Evolutionary conservation across 2,329 filamentous ascomycete species (phyloP).

Genomic region (Thermoascus crustaceus): DNA sequence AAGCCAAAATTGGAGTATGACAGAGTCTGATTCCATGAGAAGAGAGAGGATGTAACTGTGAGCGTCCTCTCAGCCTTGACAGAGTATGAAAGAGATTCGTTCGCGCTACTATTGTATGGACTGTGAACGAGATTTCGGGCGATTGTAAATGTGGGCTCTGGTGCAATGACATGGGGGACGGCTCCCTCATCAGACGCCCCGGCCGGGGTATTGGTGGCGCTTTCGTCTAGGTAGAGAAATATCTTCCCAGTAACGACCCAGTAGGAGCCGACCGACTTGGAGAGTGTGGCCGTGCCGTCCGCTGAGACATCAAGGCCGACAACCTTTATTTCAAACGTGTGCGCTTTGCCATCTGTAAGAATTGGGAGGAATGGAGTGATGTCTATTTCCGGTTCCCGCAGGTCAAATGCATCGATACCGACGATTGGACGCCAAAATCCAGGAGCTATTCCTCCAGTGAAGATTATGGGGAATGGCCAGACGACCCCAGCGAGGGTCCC

Average conservation of each 20-base stretch:
- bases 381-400: slow-evolving; percentile 73
- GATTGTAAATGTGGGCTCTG: slow-evolving; percentile 43
- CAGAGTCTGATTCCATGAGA: slow-evolving; percentile 53
- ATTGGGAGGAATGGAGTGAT: slow-evolving; percentile 67
- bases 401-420: slow-evolving; percentile 69
- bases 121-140: slow-evolving; percentile 22
- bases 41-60: slow-evolving; percentile 41
- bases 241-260: slow-evolving; percentile 75
- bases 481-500: slow-evolving; percentile 62
- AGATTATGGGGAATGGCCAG: slow-evolving; percentile 77
- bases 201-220: slow-evolving; percentile 8
- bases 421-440: slow-evolving; percentile 71
- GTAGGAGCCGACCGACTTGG: slow-evolving; percentile 51
- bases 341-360: slow-evolving; percentile 56
- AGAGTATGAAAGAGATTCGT: slow-evolving; percentile 53
- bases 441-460: slow-evolving; percentile 71
- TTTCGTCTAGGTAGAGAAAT: slow-evolving; percentile 62
- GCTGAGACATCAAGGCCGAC: slow-evolving; percentile 55
- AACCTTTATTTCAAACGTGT: slow-evolving; percentile 62
- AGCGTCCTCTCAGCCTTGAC: slow-evolving; percentile 50
- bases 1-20: slow-evolving; percentile 48
- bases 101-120: slow-evolving; percentile 45
- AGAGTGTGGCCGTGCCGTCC: slow-evolving; percentile 41
- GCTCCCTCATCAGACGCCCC: slow-evolving; percentile 5
- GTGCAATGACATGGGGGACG: slow-evolving; percentile 23